These are phyloP conservation scores for Botrytis hyacinthi DNA, from an alignment of 2,329 filamentous ascomycete genomes.

Conservation along the genomic window DNA sequence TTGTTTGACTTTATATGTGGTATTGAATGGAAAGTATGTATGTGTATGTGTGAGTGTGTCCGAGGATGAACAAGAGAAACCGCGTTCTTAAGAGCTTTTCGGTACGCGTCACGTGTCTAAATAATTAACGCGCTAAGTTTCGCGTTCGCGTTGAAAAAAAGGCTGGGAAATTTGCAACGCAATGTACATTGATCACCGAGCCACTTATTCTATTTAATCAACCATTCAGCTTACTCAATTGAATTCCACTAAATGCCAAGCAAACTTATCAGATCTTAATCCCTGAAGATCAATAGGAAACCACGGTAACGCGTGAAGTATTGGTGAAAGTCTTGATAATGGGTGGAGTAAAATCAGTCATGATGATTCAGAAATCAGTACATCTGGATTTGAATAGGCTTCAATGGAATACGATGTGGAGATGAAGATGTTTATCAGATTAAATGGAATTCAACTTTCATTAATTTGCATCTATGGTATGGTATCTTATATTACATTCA, in stretches of 20 bases:
- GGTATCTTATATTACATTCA: constrained; percentile 3
- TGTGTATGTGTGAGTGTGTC: neutral
- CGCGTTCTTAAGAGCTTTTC: constrained; percentile 19
- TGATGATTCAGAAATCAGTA: constrained; percentile 8
- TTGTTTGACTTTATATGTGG: constrained; percentile 7
- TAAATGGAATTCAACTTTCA: neutral
- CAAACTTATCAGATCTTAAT: constrained; percentile 34
- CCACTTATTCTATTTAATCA: neutral
- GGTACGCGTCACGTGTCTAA: constrained; percentile 13
- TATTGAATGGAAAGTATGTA: neutral
- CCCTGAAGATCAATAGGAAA: constrained; percentile 20
- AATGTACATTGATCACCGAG: constrained; percentile 5
- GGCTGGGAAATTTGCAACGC: constrained; percentile 17
- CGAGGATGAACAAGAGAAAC: neutral
- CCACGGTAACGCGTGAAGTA: constrained; percentile 2
- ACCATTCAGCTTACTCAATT: constrained; percentile 3
- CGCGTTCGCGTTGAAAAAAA: constrained; percentile 19
- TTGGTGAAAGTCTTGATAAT: constrained; percentile 12
- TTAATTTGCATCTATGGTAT: constrained; percentile 17
- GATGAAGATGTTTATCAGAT: neutral
- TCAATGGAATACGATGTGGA: neutral
- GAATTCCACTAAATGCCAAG: neutral
- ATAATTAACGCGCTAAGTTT: constrained; percentile 16
- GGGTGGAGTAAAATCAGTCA: constrained; percentile 18
- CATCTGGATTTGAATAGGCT: neutral